Conservation (phyloP, 225 moss, liverwort and hornwort genomes). For the Pseudoscleropodium purum region DNA sequence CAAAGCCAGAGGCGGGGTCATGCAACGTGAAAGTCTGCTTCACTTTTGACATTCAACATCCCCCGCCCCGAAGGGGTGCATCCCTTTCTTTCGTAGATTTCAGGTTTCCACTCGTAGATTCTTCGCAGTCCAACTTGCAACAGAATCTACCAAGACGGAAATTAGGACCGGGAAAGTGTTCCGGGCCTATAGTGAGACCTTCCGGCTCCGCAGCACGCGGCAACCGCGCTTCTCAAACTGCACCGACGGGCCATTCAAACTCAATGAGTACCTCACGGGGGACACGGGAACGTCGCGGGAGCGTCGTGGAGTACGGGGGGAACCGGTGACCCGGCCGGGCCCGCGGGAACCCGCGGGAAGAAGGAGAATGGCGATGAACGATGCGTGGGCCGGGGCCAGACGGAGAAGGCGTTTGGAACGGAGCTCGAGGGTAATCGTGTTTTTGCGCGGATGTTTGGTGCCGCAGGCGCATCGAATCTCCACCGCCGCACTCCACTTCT, state of each 20-base stretch:
- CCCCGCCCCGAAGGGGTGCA: background rate
- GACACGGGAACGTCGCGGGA: background rate
- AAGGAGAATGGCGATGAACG: constrained; percentile 5
- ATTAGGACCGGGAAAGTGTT: background rate
- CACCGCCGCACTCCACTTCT: background rate
- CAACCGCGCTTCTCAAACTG: constrained; percentile 22
- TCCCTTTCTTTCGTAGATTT: background rate
- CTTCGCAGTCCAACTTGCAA: background rate
- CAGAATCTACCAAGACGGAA: background rate
- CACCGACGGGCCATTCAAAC: constrained; percentile 27
- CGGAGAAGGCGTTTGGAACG: background rate
- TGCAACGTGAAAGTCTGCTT: background rate
- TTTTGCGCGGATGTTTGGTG: constrained; percentile 1
- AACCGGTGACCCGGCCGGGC: constrained; percentile 3
- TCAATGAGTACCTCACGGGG: background rate
- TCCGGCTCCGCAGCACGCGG: constrained; percentile 15
- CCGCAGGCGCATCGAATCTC: constrained; percentile 11
- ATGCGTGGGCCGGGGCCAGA: background rate
- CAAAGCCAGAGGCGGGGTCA: background rate
- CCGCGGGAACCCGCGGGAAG: constrained; percentile 32
- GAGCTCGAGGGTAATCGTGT: constrained; percentile 6
- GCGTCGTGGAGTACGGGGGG: background rate
- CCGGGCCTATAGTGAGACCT: background rate
- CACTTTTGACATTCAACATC: background rate
- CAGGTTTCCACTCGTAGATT: background rate